Evolutionary conservation across 2,329 filamentous ascomycete genomes (phyloP).

Genomic region (Colletotrichum australisinense): DNA sequence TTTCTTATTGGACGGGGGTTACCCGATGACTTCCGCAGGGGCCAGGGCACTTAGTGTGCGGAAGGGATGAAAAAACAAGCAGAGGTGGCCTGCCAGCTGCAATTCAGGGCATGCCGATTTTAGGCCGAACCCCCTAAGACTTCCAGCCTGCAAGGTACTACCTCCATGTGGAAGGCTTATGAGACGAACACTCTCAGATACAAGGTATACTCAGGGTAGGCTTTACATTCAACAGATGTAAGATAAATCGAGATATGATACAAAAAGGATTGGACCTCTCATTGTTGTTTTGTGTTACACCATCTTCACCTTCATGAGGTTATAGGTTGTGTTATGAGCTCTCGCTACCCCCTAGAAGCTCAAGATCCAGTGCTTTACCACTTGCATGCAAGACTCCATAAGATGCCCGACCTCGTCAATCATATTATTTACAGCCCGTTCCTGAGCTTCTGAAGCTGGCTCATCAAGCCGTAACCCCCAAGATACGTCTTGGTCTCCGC

Average conservation of each 20-base stretch:
- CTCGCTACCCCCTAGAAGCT: not conserved
- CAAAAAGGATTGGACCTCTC: not conserved
- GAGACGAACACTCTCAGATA: not conserved
- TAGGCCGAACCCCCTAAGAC: not conserved
- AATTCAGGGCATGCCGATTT: conserved; percentile 12
- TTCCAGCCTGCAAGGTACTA: not conserved
- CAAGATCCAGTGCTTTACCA: not conserved
- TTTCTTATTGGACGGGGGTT: conserved; percentile 26
- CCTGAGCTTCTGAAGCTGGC: conserved; percentile 70
- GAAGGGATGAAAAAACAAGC: conserved; percentile 26
- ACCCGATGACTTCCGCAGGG: conserved; percentile 20
- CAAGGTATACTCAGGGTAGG: not conserved
- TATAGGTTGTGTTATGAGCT: not conserved
- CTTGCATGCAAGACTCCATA: not conserved
- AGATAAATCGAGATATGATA: not conserved
- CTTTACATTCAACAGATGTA: not conserved
- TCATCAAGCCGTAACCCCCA: conserved; percentile 70
- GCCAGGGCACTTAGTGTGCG: not conserved
- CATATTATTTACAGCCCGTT: conserved; percentile 56
- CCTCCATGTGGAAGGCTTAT: not conserved
- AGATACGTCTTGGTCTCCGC: conserved; percentile 56
- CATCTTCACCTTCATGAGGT: not conserved
- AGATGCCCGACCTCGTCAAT: not conserved
- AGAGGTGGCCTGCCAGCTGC: not conserved
- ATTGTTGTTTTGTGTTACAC: not conserved